Conservation (phyloP, 2,329 filamentous ascomycete genomes). For the Penicillium sp. region DNA sequence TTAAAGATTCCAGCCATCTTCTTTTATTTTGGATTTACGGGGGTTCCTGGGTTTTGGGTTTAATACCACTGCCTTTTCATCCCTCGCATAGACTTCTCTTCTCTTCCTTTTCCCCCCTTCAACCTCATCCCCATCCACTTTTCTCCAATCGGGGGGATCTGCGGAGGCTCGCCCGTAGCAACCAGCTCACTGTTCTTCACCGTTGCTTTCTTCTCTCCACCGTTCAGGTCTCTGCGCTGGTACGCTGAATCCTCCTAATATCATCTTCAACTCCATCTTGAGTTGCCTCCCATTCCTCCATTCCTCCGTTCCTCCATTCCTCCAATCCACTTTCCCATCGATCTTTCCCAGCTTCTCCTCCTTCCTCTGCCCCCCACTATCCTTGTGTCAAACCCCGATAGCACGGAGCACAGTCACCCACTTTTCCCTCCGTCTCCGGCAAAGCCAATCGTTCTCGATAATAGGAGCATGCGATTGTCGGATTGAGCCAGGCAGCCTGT, state of each 20-base stretch:
- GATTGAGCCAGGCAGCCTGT: constrained; percentile 25
- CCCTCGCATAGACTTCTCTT: constrained; percentile 13
- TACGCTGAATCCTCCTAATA: constrained; percentile 17
- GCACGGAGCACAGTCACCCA: constrained; percentile 21
- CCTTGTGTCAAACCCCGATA: constrained; percentile 13
- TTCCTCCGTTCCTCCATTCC: constrained; percentile 2
- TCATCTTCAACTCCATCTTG: background rate
- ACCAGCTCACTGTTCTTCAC: constrained; percentile 13
- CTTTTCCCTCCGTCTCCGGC: constrained; percentile 8
- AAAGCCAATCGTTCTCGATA: constrained; percentile 11
- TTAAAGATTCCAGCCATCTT: constrained; percentile 23
- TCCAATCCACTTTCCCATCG: constrained; percentile 6
- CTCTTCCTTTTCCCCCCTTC: constrained; percentile 1
- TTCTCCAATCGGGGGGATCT: constrained; percentile 17
- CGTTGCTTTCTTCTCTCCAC: constrained; percentile 12
- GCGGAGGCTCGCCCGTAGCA: constrained; percentile 19
- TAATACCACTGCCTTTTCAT: constrained; percentile 1
- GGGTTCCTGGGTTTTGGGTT: constrained; percentile 10
- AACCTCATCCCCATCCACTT: constrained; percentile 13
- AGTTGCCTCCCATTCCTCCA: constrained; percentile 9
- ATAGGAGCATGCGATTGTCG: constrained; percentile 37
- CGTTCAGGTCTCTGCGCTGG: constrained; percentile 24
- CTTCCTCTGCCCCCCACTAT: constrained; percentile 13
- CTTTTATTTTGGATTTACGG: constrained; percentile 8
- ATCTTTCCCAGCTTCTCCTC: constrained; percentile 12